A percentile compares a stretch with the other conserved stretches of the same genome.
Conservation (phyloP, 306 rosid genomes). For the Crataegus laevigata region DNA sequence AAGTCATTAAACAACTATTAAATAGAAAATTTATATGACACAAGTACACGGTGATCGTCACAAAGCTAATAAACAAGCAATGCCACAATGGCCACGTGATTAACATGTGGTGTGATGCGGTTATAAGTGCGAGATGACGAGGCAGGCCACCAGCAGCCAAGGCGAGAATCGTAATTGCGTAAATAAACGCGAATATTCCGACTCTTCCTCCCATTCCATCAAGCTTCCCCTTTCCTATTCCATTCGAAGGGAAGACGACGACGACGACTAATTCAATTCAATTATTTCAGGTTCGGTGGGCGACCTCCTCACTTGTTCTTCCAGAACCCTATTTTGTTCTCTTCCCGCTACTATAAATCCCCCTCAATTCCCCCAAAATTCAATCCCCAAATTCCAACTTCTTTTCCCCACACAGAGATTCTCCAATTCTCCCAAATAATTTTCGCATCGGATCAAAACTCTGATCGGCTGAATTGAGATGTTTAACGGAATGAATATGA, state of each 20-base stretch:
- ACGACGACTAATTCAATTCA: neutral
- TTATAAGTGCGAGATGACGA: too few species aligned
- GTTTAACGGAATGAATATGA: constrained; percentile 66
- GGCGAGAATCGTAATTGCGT: too few species aligned
- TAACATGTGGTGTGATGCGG: too few species aligned
- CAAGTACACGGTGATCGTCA: too few species aligned
- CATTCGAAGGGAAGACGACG: neutral
- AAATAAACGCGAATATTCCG: too few species aligned
- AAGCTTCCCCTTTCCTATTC: too few species aligned
- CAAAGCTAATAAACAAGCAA: too few species aligned
- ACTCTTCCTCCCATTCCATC: too few species aligned
- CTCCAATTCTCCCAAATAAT: neutral
- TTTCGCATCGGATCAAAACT: neutral
- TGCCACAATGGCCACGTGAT: too few species aligned
- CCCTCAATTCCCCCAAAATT: neutral
- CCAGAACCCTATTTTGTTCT: constrained; percentile 25
- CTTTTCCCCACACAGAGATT: neutral
- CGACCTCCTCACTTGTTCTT: neutral
- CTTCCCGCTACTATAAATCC: neutral
- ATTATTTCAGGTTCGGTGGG: constrained; percentile 9
- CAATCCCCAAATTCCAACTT: neutral
- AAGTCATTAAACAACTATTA: too few species aligned
- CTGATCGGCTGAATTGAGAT: neutral
- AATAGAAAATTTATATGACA: too few species aligned
- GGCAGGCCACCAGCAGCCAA: too few species aligned